Evolutionary conservation across 2,329 filamentous ascomycete genomes (phyloP), one percentile per base, ranked within the genome.

Genomic region (Hypomyces rosellus): DNA sequence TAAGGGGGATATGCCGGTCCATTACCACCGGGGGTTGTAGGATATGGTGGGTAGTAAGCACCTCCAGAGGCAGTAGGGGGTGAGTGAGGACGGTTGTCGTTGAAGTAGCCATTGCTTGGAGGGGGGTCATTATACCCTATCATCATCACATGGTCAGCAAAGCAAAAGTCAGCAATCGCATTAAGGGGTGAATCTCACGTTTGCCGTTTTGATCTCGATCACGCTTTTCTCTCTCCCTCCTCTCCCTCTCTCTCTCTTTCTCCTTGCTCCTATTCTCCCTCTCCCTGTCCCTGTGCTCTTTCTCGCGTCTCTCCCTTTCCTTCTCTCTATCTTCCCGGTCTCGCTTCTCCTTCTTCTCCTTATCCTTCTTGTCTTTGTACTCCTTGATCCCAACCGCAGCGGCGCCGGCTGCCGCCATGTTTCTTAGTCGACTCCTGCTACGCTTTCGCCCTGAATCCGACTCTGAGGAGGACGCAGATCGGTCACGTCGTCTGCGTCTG

Each of bases 301-400:
- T 50, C 30, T 61, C 57, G 33, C 56, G 51, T 38, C 54, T 54
- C 13, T 44, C 50, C 51, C 9, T 59, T 55, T 22, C 51, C 45
- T 12, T 61, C 63, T 61, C 5, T 70, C 69, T 51, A 63, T 64
- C 13, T 48, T 66, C 66, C 54, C 63, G 68, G 47, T 60, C 61
- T 43, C 64, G 59, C 30, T 60, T 55, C 47, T 67, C 62, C 45
- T 60, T 62, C 54, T 62, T 75, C 54, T 69, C 72, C 58, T 65
- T 67, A 49, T 77, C 72, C 63, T 71, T 73, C 66, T 48, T 63
- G 59, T 81, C 75, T 53, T 75, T 72, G 54, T 76, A 80, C 59
- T 82, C 78, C 61, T 83, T 84, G 50, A 85, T 73, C 0, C 81
- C 81, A 51, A 85, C 75, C 5, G 81, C 82, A 1, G 81, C 80